Base-by-base conservation (phyloP, 192 early-diverging fungal species). In the Podila horticola region DNA sequence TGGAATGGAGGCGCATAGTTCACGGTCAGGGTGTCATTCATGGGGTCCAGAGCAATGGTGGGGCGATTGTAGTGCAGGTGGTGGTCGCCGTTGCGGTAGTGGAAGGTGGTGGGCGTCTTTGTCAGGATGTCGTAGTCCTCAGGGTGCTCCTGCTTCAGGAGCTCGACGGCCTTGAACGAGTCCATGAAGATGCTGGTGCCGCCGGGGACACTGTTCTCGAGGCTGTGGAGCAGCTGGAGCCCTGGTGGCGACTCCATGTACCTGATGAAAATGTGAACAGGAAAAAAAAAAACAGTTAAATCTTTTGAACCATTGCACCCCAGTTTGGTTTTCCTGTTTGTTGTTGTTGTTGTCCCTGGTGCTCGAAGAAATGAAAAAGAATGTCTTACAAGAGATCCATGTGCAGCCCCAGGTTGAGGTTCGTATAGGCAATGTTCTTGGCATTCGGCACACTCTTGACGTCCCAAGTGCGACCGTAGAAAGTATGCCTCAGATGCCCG, bases 331-430 rank as follows among this genome's bases (percentile, higher is more conserved):
- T 38, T 38, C 38, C 36, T 3, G 33, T 29, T 41, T 17, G n/a
- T 59, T 55, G 17, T 65, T 29, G 19, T 10, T 49, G 49, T 51
- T n/a, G 17, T 22, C 36, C 22, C 22, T 12, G 13, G 30, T 3
- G 34, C 26, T 31, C 2, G 13, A 36, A n/a, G 1, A 45, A 58
- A 22, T 70, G 29, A 38, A 55, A 26, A 24, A 72, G n/a, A n/a
- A n/a, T n/a, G n/a, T n/a, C 88, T 82, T 88, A 93, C 93, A 95
- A 81, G 49, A 96, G 82, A 87, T 96, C 95, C 95, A 95, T 95
- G 71, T 96, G 95, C 50, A 94, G 88, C 0, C 93, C 94, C 20
- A 96, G 86, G 71, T 92, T 86, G 29, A 96, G 84, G 58, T 84
- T 86, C 0, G 95, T 95, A 72, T 96, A 96, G 5, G 95, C 95